phyloP scores from a whole-genome alignment of 2,329 filamentous ascomycete species.

The Diaporthe amygdali region DNA sequence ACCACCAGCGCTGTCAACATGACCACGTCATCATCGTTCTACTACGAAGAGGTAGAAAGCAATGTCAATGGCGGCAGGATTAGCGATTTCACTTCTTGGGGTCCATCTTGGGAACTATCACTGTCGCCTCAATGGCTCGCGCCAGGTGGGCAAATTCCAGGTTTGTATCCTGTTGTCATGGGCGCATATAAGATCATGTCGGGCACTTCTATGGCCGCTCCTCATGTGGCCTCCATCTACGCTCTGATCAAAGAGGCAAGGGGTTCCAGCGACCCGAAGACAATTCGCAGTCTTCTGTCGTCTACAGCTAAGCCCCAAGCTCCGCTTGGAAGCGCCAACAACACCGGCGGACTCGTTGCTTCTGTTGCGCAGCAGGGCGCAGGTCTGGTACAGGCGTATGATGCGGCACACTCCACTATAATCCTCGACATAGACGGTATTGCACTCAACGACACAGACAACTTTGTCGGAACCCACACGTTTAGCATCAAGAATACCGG shows the following conservation, averaged over 20 bases:
- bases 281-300: neutral
- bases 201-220: conserved; percentile 6
- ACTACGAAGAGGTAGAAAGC: conserved; percentile 8
- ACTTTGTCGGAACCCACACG: neutral
- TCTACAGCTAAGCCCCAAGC: conserved; percentile 17
- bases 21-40: neutral
- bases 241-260: conserved; percentile 12
- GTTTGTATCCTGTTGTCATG: neutral
- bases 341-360: neutral
- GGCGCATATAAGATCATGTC: conserved; percentile 6
- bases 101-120: neutral
- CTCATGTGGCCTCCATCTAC: neutral
- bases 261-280: neutral
- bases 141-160: neutral
- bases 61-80: neutral
- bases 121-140: neutral
- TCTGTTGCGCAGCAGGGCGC: conserved; percentile 15
- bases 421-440: neutral
- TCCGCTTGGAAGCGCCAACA: neutral
- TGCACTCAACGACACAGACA: conserved; percentile 11
- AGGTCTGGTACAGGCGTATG: conserved; percentile 6
- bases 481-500: conserved; percentile 9
- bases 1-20: neutral
- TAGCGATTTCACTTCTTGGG: neutral
- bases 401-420: neutral